phyloP scores from a whole-genome alignment of 1,284 basidiomycete genomes.

The Moesziomyces sp. region DNA sequence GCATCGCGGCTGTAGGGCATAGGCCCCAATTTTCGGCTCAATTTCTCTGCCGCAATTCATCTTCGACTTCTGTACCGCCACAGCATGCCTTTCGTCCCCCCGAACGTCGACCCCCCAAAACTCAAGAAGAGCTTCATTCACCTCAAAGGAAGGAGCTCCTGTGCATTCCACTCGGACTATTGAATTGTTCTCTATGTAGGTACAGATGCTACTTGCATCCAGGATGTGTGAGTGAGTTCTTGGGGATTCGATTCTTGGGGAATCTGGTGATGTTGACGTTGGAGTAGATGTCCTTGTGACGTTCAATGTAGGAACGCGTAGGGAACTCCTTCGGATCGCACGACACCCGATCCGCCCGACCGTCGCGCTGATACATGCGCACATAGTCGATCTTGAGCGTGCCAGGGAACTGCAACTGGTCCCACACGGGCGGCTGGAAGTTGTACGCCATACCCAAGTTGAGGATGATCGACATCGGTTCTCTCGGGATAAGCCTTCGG shows the following conservation, averaged over 20 bases:
- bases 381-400: conserved; percentile 49
- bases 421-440: conserved; percentile 53
- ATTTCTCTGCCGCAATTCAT: too few relatives aligned
- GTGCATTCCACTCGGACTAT: not conserved
- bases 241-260: conserved; percentile 50
- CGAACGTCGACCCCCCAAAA: too few relatives aligned
- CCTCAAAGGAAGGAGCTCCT: not conserved
- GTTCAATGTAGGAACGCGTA: conserved; percentile 57
- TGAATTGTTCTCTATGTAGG: too few relatives aligned
- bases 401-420: conserved; percentile 30
- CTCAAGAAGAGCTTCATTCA: not conserved
- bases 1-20: too few relatives aligned
- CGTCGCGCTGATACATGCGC: conserved; percentile 54
- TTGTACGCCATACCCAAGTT: conserved; percentile 57
- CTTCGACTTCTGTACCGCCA: too few relatives aligned
- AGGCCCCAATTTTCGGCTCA: too few relatives aligned
- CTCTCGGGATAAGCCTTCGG: conserved; percentile 48
- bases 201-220: conserved; percentile 2
- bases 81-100: too few relatives aligned
- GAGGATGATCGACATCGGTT: conserved; percentile 58
- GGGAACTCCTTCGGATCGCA: conserved; percentile 58
- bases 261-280: conserved; percentile 60
- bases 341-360: conserved; percentile 15
- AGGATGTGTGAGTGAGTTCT: conserved; percentile 30
- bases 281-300: conserved; percentile 53